Conservation (phyloP, 2,329 filamentous ascomycete species). For the Fusarium chuoi region DNA sequence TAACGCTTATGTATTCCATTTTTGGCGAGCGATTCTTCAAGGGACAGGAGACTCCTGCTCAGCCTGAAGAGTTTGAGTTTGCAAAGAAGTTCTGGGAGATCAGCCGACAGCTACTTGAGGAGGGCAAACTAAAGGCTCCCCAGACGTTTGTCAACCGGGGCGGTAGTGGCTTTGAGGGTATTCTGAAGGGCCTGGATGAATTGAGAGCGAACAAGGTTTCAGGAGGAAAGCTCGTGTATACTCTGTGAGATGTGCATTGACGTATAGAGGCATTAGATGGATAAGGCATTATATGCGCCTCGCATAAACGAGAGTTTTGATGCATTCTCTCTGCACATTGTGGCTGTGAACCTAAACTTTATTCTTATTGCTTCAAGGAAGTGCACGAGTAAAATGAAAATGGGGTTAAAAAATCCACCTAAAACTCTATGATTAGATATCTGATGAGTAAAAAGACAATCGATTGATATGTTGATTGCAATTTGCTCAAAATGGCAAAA, state of each 20-base stretch:
- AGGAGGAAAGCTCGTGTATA: constrained; percentile 12
- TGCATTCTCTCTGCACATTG: too few relatives aligned
- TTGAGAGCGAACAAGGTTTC: constrained; percentile 7
- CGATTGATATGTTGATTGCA: rapidly evolving
- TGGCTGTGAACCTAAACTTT: background rate
- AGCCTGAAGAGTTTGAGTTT: constrained; percentile 14
- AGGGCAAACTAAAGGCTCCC: background rate
- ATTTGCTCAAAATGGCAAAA: background rate
- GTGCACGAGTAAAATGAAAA: background rate
- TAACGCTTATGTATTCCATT: constrained; percentile 15
- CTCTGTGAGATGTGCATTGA: background rate
- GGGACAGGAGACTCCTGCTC: background rate
- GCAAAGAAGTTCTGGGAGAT: constrained; percentile 12
- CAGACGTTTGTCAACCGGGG: background rate
- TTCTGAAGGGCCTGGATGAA: constrained; percentile 4
- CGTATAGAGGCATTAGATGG: rapidly evolving
- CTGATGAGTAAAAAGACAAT: background rate
- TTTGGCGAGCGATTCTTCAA: constrained; percentile 14
- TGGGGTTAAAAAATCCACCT: background rate
- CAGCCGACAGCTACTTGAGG: background rate
- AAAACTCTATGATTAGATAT: too few relatives aligned
- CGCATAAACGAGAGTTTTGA: background rate
- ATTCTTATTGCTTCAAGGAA: rapidly evolving
- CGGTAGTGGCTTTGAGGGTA: background rate
- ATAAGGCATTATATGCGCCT: background rate